Base-by-base conservation (phyloP, 176 grass and related monocot species). In the Carex scoparia region DNA sequence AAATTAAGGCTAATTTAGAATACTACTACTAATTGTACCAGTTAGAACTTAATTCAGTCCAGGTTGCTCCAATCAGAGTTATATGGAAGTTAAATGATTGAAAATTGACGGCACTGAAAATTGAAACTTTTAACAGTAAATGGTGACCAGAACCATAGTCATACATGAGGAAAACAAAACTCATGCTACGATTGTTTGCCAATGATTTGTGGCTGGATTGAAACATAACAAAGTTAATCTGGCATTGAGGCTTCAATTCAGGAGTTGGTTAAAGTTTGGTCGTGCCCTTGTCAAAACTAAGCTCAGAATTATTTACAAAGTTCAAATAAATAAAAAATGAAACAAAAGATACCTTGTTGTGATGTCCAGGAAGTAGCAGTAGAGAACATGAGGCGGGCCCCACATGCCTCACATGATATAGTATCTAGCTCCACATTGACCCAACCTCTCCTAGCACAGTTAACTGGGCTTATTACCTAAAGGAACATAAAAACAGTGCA, bases 361-460 rank as follows among this genome's bases (percentile, higher is more conserved):
- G 82, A 79, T 69, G 87, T 78, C 96, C 96, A 99, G 1, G 96
- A 95, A 49, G 90, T 92, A 88, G 93, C 93, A 87, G 90, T 92
- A 81, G 91, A 86, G 86, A 99, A 99, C 57, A 99, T 65, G 15
- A 99, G 91, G 4, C 90, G 90, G 80, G 91, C 90, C 28, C 87
- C 93, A 89, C 96, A 99, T 87, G 96, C 93, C 84, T 95, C 96
- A 57, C 96, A 99, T 1, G 84, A 91, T 94, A 99, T 99, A 68
- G 90, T 77, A 54, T 99, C 96, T 4, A 91, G 85, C 84, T 95
- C 96, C 76, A 92, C 49, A 69, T 99, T 99, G 66, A 87, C 88
- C 96, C 96, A 99, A 60, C 96, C 96, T 89, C 96, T 95, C 72
- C 93, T 94, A 81, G 93, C 93, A 37, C 96, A 99, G 66, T 99